Base-by-base conservation (phyloP, 352 stramenopile genomes). In the Globisporangium ultimum region DNA sequence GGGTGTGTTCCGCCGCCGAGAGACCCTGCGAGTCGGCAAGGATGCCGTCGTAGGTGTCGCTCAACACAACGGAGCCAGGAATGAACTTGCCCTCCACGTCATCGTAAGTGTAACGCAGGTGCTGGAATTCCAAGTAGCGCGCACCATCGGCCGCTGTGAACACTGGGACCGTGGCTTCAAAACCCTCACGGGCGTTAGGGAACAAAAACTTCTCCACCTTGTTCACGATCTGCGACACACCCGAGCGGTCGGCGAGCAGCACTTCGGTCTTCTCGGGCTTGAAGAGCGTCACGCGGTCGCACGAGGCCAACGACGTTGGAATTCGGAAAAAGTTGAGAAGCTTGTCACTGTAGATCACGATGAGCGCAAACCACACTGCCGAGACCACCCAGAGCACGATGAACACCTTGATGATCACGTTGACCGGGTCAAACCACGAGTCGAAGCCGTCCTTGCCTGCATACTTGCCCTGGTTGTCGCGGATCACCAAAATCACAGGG, bases 261-360 rank as follows among this genome's bases (percentile, higher is more conserved):
- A 86, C 71, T 53, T 88, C 69, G 8, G 68, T 83, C 55, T 65
- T 58, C 53, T 88, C 77, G 1, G 68, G 67, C 53, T 91, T 88
- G 67, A 74, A 76, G 58, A 91, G 78, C 54, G 71, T 66, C 21
- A 89, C 78, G 57, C 66, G 78, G 52, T 78, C 62, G 58, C 74
- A 85, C 1, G 58, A 64, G 42, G 74, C 68, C 45, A 88, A 53
- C 6, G 70, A 49, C 6, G 65, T 70, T 11, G 66, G 74, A 43
- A 74, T 65, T 17, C 78, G 71, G 63, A 89, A 91, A 51, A 84
- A 91, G 63, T 91, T 88, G 63, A 72, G 42, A 6, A 91, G 54
- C 38, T 78, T 57, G 5, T 71, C 60, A 15, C 67, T 61, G 51
- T 72, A 78, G 14, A 79, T 55, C 10, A 91, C 78, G 2, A 87